Evolutionary conservation across 768 basidiomycete species (phyloP).

Genomic region (Termitomyces eurrhizus): DNA sequence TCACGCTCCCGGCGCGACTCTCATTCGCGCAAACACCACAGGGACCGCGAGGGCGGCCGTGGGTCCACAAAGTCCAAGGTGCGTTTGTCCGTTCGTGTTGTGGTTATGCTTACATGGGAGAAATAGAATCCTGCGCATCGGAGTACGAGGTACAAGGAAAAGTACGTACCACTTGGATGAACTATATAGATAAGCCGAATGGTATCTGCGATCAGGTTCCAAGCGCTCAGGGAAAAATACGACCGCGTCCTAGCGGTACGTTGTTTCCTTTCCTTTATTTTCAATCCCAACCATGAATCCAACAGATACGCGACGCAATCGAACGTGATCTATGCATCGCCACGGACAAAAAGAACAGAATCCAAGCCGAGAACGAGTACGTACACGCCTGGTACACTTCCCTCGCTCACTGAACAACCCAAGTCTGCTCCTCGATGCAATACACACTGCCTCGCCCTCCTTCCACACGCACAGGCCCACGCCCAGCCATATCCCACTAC

Average conservation of each 20-base stretch:
- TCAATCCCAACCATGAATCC: neutral
- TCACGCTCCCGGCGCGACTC: neutral
- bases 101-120: neutral
- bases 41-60: neutral
- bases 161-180: neutral
- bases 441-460: neutral
- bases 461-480: neutral
- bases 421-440: constrained; percentile 38
- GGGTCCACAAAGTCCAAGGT: constrained; percentile 4
- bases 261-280: constrained; percentile 4
- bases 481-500: neutral
- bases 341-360: constrained; percentile 35
- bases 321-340: constrained; percentile 37
- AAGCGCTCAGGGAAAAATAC: constrained; percentile 40
- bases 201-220: constrained; percentile 32
- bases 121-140: neutral
- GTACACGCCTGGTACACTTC: constrained; percentile 9
- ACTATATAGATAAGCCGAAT: neutral
- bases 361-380: constrained; percentile 50
- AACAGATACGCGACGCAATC: constrained; percentile 37
- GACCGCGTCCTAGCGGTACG: constrained; percentile 39
- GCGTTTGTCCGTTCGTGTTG: neutral
- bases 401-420: neutral
- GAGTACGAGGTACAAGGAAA: constrained; percentile 11
- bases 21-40: neutral